A percentile compares a stretch with the other conserved stretches of the same genome.
Evolutionary conservation across 2,329 filamentous ascomycete species (phyloP).

Genomic region (Decorospora gaudefroyi): DNA sequence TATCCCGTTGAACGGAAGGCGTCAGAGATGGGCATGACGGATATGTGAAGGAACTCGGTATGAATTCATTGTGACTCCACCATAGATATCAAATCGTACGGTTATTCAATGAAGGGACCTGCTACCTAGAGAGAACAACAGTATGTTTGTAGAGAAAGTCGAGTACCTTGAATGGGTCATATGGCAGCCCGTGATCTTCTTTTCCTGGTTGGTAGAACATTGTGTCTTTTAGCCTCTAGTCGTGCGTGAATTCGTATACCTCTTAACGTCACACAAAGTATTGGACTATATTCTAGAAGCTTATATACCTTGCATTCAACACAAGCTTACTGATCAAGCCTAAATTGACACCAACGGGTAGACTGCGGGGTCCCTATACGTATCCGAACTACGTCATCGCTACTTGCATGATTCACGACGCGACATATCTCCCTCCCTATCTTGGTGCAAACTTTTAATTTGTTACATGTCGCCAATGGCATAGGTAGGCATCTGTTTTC

Average conservation of each 20-base stretch:
- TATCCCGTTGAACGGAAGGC: not conserved
- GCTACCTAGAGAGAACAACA: not conserved
- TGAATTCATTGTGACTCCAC: too few species aligned
- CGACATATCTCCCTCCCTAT: too few species aligned
- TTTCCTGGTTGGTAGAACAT: constrained; percentile 61
- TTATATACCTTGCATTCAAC: too few species aligned
- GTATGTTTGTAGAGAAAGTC: not conserved
- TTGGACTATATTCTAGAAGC: not conserved
- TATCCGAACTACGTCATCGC: too few species aligned
- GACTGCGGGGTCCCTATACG: constrained; percentile 10
- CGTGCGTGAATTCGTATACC: too few species aligned
- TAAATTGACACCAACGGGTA: constrained; percentile 2
- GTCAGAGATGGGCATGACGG: not conserved
- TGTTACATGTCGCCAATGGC: too few species aligned
- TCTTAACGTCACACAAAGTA: not conserved
- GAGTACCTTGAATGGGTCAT: constrained; percentile 61
- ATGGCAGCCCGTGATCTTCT: constrained; percentile 57
- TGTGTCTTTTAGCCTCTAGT: not conserved
- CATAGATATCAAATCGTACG: not conserved
- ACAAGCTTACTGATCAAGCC: too few species aligned
- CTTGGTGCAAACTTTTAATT: too few species aligned
- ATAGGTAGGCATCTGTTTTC: too few species aligned
- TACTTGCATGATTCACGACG: too few species aligned
- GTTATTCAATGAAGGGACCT: not conserved
- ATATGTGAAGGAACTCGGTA: too few species aligned